Evolutionary conservation across 345 rosid species (phyloP), one percentile per base, ranked within the genome.

Genomic region (Gossypium ekmanianum): DNA sequence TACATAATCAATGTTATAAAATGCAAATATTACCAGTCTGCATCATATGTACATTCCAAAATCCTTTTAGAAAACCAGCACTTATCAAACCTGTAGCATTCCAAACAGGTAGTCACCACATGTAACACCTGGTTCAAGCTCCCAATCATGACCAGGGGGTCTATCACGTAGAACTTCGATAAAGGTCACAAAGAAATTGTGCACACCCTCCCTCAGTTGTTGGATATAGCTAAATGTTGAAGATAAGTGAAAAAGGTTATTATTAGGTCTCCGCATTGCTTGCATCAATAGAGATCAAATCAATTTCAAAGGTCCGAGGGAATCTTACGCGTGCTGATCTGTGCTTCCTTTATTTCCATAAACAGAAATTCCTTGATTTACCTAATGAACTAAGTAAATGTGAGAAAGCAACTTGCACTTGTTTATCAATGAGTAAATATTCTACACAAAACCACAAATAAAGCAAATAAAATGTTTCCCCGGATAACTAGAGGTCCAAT

Each of bases 331-430:
- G 7, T 95, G 98, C 86, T 95, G 99, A 85, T 95, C 98, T 48
- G 99, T 95, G 89, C 99, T 95, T 73, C 99, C 99, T 85, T 95
- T 95, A 82, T 95, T 95, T 81, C 99, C 99, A 80, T 95, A 95
- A 29, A 95, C 99, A 68, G 91, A 78, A 78, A 93, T 81, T 74
- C 98, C 99, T 86, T 95, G 99, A 87, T 93, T 93, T 61, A 95
- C 99, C 99, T 95, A 85, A 68, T 74, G 76, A 81, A 74, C 71
- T 64, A 79, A 70, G 77, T 70, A 50, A 54, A 34, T 34, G 43
- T 72, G 74, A 50, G 67, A 58, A 41, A 55, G 43, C 62, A 69
- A 58, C 47, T 62, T 20, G 18, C n/a, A 62, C 22, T 63, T 20
- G 43, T 59, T 73, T 73, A 54, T 52, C 51, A 27, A 34, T 16